Base-by-base conservation (phyloP, 208 protist species). In the Crithidia acanthocephali region DNA sequence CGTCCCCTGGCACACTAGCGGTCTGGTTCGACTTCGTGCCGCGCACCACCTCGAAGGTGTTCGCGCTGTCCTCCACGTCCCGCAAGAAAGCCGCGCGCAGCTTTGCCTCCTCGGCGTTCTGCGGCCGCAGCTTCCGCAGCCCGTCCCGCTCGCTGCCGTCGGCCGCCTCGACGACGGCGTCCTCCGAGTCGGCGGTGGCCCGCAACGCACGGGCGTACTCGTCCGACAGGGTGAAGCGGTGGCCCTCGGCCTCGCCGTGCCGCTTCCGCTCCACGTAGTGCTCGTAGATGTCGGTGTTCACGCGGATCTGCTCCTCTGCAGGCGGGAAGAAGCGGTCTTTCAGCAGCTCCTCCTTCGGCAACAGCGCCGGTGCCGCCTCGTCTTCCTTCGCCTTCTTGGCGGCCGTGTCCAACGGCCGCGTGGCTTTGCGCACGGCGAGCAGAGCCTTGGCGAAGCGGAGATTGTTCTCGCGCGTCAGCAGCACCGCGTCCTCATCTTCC, bases 361-460 rank as follows among this genome's bases (percentile, higher is more conserved):
- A 42, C 55, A 78, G 72, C 23, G n/a, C 22, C 28, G 33, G 37
- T 18, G 4, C 6, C 42, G 59, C 42, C 8, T 32, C 18, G 27
- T 23, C 20, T 15, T 35, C 45, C 7, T 35, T 27, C 16, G 51
- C 25, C 27, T 35, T 27, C 27, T 35, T 27, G 2, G 51, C 15
- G 2, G 27, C 22, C 9, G 57, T 50, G 47, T 44, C 27, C 18
- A 74, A 67, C 10, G 74, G 68, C n/a, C 74, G 69, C 27, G 74
- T 83, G 15, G 88, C 87, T 69, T 85, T 85, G 68, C 89, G 89
- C 44, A 95, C 83, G 10, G 88, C 88, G 6, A 91, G 79, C 20
- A 95, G 80, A 8, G 87, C 86, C 64, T 94, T 87, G 20, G 92
- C 92, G 40, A 97, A 97, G 16, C 86, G 72, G 28, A 95, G 70